Base-by-base conservation (phyloP, 1,284 basidiomycete species). In the Ustilago loliicola region DNA sequence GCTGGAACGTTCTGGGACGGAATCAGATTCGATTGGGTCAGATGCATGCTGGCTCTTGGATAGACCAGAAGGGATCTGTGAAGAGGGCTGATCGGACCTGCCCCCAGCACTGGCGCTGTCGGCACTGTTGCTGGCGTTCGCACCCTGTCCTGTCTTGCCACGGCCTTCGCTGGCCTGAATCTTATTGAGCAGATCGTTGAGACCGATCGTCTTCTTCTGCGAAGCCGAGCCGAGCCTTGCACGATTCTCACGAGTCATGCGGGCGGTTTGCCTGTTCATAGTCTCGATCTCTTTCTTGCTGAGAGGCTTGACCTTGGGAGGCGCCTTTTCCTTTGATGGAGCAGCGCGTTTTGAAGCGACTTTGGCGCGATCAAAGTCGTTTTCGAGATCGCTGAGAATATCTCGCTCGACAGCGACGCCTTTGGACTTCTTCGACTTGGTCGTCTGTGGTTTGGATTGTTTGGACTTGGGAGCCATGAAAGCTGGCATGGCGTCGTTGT, bases 191-290 rank as follows among this genome's bases (percentile, higher is more conserved):
- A 83, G 67, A 32, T 82, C 81, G 42, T 67, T 61, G 50, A 83
- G 67, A 17, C 69, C 69, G 58, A 78, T 72, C 60, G 74, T 80
- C 61, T 72, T 72, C 60, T 77, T 80, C 15, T 66, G 78, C 38
- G 79, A 78, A 2, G 53, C 32, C 10, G 61, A 63, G 3, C 64
- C 59, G 9, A 79, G 58, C 19, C 58, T 56, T 8, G 76, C 58
- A 36, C 77, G 74, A 27, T 82, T 66, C 47, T 83, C 78, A 58
- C 83, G 80, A 15, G 77, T 79, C 9, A 82, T 66, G 5, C 74
- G 72, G 3, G 83, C 83, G 1, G 80, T 74, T 50, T 80, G 77
- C 6, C 71, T 60, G 59, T 84, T 77, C 83, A 83, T 84, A 56
- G 61, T 71, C 19, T 82, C 80, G 32, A 77, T 38, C 40, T 83